phyloP scores from a whole-genome alignment of 2,329 filamentous ascomycete species.

The Penicillium expansum region DNA sequence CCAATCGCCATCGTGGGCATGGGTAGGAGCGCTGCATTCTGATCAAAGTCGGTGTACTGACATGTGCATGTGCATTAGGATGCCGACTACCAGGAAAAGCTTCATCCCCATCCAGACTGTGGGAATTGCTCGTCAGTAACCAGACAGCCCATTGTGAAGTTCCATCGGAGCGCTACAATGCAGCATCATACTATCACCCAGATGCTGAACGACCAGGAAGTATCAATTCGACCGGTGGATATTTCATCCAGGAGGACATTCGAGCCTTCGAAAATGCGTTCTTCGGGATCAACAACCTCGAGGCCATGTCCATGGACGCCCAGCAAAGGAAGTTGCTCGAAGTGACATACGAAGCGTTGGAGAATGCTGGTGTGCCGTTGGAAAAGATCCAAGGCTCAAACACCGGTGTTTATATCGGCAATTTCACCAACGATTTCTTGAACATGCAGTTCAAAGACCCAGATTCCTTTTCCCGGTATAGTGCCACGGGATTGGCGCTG shows the following conservation, averaged over 20 bases:
- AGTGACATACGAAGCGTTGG: slow-evolving; percentile 2
- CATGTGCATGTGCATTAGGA: not conserved
- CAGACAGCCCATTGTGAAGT: not conserved
- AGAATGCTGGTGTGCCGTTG: not conserved
- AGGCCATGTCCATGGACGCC: slow-evolving; percentile 6
- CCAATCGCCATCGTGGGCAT: not conserved
- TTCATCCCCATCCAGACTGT: not conserved
- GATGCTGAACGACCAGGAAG: not conserved
- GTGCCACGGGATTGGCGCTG: not conserved
- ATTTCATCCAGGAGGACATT: slow-evolving; percentile 1
- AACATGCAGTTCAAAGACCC: not conserved
- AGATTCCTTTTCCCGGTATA: not conserved
- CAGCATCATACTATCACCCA: not conserved
- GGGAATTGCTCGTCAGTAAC: not conserved
- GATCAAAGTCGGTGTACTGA: not conserved
- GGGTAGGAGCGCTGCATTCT: not conserved
- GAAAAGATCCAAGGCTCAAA: not conserved
- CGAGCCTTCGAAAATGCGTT: slow-evolving; percentile 1
- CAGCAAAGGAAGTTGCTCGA: slow-evolving; percentile 6
- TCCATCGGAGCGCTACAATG: not conserved
- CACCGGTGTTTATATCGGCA: slow-evolving; percentile 1
- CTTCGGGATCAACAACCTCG: slow-evolving; percentile 1
- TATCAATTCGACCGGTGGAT: not conserved
- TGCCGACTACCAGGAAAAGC: not conserved
- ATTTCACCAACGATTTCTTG: slow-evolving; percentile 2